phyloP scores from a whole-genome alignment of 75 land plant species.

The Chamaecyparis obtusa region DNA sequence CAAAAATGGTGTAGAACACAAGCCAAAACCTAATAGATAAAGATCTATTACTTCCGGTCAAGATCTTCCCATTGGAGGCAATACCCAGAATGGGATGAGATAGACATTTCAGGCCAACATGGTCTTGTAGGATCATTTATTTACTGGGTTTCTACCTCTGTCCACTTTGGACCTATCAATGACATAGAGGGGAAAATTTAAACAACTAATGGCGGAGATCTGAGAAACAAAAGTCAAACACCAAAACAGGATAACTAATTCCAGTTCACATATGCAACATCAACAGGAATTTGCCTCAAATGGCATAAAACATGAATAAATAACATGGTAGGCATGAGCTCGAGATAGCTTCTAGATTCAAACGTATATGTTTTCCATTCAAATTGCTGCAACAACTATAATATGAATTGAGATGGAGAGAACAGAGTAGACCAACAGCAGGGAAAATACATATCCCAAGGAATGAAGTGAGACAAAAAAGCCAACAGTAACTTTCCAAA shows the following conservation, averaged over 20 bases:
- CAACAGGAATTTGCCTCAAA: not conserved
- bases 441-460: not conserved
- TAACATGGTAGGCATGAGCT: not conserved
- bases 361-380: not conserved
- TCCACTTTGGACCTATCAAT: not conserved
- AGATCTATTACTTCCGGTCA: not conserved
- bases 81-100: not conserved
- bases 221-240: not conserved
- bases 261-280: not conserved
- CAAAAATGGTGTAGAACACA: not conserved
- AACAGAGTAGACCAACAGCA: not conserved
- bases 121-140: not conserved
- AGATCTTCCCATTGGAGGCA: not conserved
- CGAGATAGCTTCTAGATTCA: too few species aligned
- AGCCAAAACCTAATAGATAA: not conserved
- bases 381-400: not conserved
- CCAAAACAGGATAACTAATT: not conserved
- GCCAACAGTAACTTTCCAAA: not conserved
- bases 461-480: not conserved
- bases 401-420: not conserved
- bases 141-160: not conserved
- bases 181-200: not conserved
- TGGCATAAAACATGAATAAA: not conserved
- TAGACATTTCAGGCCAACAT: not conserved
- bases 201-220: not conserved